Evolutionary conservation across 1,284 basidiomycete species (phyloP).

Genomic region (Takashimella tepidaria): DNA sequence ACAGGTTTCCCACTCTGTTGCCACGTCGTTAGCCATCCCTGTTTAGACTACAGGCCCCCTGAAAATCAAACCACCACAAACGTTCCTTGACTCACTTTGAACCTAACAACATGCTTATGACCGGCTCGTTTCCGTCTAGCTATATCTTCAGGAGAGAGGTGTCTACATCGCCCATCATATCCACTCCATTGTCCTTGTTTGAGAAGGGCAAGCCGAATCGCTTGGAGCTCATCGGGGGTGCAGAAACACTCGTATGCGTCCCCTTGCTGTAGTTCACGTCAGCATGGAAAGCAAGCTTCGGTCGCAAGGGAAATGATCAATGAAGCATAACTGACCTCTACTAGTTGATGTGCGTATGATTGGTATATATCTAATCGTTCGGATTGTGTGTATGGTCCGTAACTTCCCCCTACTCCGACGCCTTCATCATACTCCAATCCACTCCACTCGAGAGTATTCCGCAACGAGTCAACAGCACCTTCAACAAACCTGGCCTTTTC

Average conservation of each 20-base stretch:
- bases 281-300: too few relatives aligned
- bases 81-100: constrained; percentile 60
- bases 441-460: constrained; percentile 80
- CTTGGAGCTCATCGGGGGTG: constrained; percentile 60
- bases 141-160: constrained; percentile 79
- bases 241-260: constrained; percentile 96
- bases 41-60: too few relatives aligned
- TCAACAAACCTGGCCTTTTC: constrained; percentile 74
- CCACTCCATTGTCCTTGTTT: constrained; percentile 65
- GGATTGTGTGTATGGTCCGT: constrained; percentile 56
- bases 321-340: constrained; percentile 66
- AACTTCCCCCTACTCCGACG: constrained; percentile 31
- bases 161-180: constrained; percentile 80
- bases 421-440: constrained; percentile 89
- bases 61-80: too few relatives aligned
- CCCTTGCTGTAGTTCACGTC: constrained; percentile 70
- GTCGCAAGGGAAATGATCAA: too few relatives aligned
- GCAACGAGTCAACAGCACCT: constrained; percentile 76
- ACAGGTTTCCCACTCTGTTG: not conserved
- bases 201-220: constrained; percentile 63
- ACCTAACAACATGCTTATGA: constrained; percentile 73
- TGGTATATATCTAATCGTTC: constrained; percentile 81
- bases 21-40: too few relatives aligned
- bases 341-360: constrained; percentile 63
- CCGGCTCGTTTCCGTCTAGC: constrained; percentile 65